Evolutionary conservation across 1,284 basidiomycete genomes (phyloP), one percentile per base, ranked within the genome.

Genomic region (Ustilago xerochloae): DNA sequence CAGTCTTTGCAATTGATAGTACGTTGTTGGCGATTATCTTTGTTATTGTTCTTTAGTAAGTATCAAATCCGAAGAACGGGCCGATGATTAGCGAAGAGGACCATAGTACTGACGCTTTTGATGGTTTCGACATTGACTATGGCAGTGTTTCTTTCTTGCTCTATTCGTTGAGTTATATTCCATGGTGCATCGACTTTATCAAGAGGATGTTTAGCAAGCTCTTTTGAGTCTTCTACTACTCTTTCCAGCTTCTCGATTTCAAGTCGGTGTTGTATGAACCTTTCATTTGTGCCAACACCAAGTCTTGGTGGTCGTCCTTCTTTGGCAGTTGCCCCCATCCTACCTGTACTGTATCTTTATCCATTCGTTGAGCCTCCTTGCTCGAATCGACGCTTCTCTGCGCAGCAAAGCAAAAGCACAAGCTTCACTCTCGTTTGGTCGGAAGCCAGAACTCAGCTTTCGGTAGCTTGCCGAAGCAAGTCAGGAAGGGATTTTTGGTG

Each of bases 41-140:
- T 57, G 75, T 78, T 35, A 63, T 81, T 50, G 63, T 80, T 1
- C 63, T 81, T 28, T 81, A 79, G 79, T 80, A 66, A 66, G 71
- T 70, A 39, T 18, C 20, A 28, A 6, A 29, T 22, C 16, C 1
- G 13, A 16, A 16, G 26, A 20, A 30, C 15, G 22, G 18, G 5
- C 12, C 8, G 9, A 7, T 18, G n/a, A n/a, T n/a, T n/a, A n/a
- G 29, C 13, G 22, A 36, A 12, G 6, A 9, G 35, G n/a, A 24
- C n/a, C n/a, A n/a, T n/a, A n/a, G n/a, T 9, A 26, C 49, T 53
- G 55, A 51, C 35, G 30, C 12, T 45, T 28, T 32, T 33, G 41
- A 16, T 43, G 20, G 15, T 13, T 53, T 35, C 28, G 28, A 22
- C 29, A 29, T 32, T 35, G 29, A 10, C 6, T 18, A n/a, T 18